Evolutionary conservation across 345 rosid genomes (phyloP).

Genomic region (Camelina neglecta): DNA sequence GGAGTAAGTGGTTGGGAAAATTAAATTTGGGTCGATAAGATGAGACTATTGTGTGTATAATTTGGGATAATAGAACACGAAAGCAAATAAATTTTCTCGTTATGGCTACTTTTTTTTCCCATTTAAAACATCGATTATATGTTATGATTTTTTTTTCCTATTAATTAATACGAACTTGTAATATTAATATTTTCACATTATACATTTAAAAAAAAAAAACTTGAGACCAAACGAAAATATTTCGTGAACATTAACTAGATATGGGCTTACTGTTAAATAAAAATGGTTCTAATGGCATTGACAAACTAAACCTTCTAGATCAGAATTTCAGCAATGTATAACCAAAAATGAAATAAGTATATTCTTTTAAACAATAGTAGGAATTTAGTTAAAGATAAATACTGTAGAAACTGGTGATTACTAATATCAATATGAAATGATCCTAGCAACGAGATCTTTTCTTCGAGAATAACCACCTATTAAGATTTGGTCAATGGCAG

Average conservation of each 20-base stretch:
- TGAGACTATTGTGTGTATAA: slow-evolving; percentile 41
- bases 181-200: background rate
- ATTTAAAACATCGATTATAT: background rate
- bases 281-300: slow-evolving; percentile 1
- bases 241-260: slow-evolving; percentile 12
- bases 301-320: background rate
- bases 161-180: background rate
- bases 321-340: slow-evolving; percentile 6
- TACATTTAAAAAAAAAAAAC: background rate
- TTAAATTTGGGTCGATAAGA: slow-evolving; percentile 56
- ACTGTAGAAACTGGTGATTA: too few relatives aligned
- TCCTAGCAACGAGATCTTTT: slow-evolving; percentile 12
- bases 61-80: slow-evolving; percentile 37
- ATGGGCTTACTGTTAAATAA: background rate
- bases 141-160: background rate
- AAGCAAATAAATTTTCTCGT: slow-evolving; percentile 27
- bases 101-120: background rate
- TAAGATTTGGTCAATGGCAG: slow-evolving; percentile 45
- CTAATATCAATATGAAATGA: background rate
- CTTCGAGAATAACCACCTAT: slow-evolving; percentile 10
- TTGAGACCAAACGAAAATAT: slow-evolving; percentile 7
- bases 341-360: slow-evolving; percentile 14
- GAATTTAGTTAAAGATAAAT: background rate
- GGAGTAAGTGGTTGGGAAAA: slow-evolving; percentile 77
- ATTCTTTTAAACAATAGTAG: background rate